Percentiles rank a stretch among this genome's conserved stretches.
Evolutionary conservation across 2,329 filamentous ascomycete species (phyloP).

Genomic region (Thermoascus crustaceus): DNA sequence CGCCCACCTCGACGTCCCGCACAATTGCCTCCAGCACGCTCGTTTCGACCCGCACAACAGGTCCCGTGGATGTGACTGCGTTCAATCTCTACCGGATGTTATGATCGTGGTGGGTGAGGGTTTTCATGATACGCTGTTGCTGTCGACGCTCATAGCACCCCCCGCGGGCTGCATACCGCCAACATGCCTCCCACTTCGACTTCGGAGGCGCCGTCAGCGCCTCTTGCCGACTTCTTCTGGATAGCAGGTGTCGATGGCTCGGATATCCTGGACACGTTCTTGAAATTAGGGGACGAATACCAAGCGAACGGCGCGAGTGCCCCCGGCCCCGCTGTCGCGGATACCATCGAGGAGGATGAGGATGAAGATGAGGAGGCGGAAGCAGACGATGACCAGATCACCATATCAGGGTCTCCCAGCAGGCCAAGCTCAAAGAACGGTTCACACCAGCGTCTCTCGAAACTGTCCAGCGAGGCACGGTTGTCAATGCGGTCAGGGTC

Average conservation of each 20-base stretch:
- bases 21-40: too few relatives aligned
- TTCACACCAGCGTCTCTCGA: conserved; percentile 33
- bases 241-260: conserved; percentile 45
- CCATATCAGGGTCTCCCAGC: conserved; percentile 25
- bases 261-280: conserved; percentile 38
- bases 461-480: conserved; percentile 27
- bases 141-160: conserved; percentile 16
- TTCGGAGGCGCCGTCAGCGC: conserved; percentile 40
- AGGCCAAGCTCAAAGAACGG: conserved; percentile 32
- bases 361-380: conserved; percentile 52
- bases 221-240: conserved; percentile 61
- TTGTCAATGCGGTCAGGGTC: conserved; percentile 44
- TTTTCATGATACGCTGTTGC: conserved; percentile 3
- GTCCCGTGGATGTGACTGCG: neutral
- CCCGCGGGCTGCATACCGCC: conserved; percentile 11
- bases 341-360: conserved; percentile 54
- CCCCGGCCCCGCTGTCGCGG: conserved; percentile 37
- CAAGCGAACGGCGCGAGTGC: conserved; percentile 27
- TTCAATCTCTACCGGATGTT: neutral
- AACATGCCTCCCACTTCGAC: conserved; percentile 26
- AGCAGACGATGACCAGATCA: conserved; percentile 34
- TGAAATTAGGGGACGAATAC: conserved; percentile 35
- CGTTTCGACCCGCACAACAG: too few relatives aligned
- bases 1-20: too few relatives aligned
- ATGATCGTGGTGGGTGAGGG: neutral